Evolutionary conservation across 164 flowering plant genomes (phyloP).

Genomic region (Vitis riparia): DNA sequence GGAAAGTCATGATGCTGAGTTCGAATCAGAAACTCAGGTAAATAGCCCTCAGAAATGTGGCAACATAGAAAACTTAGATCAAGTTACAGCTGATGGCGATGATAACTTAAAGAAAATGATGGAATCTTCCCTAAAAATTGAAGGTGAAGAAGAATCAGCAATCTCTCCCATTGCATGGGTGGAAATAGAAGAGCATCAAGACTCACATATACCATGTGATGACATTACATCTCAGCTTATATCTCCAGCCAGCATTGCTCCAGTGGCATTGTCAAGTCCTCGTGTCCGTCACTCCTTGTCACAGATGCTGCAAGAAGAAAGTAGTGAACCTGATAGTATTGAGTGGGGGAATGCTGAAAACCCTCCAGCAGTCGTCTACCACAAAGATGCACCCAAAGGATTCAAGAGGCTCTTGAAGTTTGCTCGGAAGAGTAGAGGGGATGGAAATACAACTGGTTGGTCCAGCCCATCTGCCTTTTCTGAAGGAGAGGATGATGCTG

Average conservation of each 20-base stretch:
- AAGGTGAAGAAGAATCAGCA: slow-evolving; percentile 48
- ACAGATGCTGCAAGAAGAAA: slow-evolving; percentile 90
- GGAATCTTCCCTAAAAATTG: slow-evolving; percentile 28
- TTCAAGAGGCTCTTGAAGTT: slow-evolving; percentile 86
- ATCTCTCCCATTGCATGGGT: slow-evolving; percentile 82
- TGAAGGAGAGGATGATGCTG: slow-evolving; percentile 85
- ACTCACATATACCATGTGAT: slow-evolving; percentile 25
- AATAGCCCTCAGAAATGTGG: slow-evolving; percentile 28
- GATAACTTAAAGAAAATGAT: slow-evolving; percentile 20
- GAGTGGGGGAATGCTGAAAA: slow-evolving; percentile 95
- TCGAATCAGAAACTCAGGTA: slow-evolving; percentile 33
- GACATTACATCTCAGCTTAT: slow-evolving; percentile 26
- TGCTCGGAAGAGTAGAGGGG: slow-evolving; percentile 80
- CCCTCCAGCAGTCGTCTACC: slow-evolving; percentile 66
- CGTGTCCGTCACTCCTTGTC: slow-evolving; percentile 85
- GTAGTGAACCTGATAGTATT: slow-evolving; percentile 59
- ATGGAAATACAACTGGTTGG: slow-evolving; percentile 58
- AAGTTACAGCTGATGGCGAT: slow-evolving; percentile 28
- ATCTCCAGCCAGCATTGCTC: slow-evolving; percentile 31
- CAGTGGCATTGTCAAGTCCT: slow-evolving; percentile 45
- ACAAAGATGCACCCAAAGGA: slow-evolving; percentile 86
- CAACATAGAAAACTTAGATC: slow-evolving; percentile 24
- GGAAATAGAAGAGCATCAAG: slow-evolving; percentile 59
- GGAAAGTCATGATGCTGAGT: slow-evolving; percentile 20
- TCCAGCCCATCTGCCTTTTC: slow-evolving; percentile 74